Evolutionary conservation across 129 eudicot species (phyloP), one percentile per base, ranked within the genome.

Genomic region (Apium graveolens): DNA sequence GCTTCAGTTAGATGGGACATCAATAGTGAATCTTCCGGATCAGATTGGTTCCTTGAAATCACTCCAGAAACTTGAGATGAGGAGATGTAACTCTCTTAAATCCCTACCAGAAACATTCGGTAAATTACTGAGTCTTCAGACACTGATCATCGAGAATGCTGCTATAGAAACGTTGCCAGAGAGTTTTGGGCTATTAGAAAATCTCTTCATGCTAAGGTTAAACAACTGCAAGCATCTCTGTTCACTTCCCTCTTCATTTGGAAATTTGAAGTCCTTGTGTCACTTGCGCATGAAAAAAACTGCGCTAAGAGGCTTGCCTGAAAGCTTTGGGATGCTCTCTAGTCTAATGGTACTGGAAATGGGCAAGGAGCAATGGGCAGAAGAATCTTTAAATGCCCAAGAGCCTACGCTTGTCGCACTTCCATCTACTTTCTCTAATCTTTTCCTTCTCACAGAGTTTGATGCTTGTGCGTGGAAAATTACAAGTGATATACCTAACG

Each of bases 261-360:
- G 89, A 37, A 35, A 78, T 5, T 77, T 86, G 70, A 80, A 70
- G 73, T 76, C 57, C 49, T 74, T 86, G 71, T 46, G n/a, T 60
- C 78, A 60, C 60, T 55, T 86, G 76, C 10, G 3, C 39, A 77
- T 86, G 84, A 75, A 41, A 63, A 79, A 80, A 29, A 86, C 84
- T 42, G 57, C 76, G 1, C 68, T 86, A 11, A 83, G 86, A 13
- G 46, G 32, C 17, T 77, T 86, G 18, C 89, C 89, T 3, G 86
- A 83, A 86, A 70, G 73, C 53, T 82, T 86, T 73, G 89, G 89
- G 62, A 76, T 79, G 82, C 89, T 86, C 39, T 39, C 80, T 1
- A 71, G 68, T 53, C 77, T 86, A 27, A 78, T 49, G 80, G 65
- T 80, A 65, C 34, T 86, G 78, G 74, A 57, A 38, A 86, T 86